Percentiles rank a stretch among this genome's conserved stretches.
Evolutionary conservation across 257 asterid species (phyloP).

Genomic region (Agastache rugosa): DNA sequence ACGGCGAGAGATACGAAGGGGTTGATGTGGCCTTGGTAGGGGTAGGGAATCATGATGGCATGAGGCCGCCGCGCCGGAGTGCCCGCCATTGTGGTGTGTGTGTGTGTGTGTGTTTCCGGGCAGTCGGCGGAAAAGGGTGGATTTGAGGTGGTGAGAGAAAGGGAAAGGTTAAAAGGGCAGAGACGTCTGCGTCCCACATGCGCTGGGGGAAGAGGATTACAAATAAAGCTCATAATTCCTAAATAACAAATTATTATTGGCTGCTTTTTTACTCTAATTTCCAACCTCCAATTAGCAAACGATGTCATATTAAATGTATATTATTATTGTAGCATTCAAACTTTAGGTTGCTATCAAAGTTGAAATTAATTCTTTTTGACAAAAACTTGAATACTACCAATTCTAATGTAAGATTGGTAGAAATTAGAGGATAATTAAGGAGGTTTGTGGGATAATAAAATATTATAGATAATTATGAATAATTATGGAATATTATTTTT

Average conservation of each 20-base stretch:
- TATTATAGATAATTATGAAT: too few species aligned
- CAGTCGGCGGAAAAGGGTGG: not conserved
- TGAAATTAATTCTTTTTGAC: too few species aligned
- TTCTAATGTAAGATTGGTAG: too few species aligned
- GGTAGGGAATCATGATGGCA: conserved; percentile 77
- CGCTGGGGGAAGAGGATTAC: conserved; percentile 31
- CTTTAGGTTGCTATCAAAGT: too few species aligned
- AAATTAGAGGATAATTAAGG: too few species aligned
- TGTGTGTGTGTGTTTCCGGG: not conserved
- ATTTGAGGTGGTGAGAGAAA: conserved; percentile 29
- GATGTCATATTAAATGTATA: too few species aligned
- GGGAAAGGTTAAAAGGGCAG: not conserved
- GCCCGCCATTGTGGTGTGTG: conserved; percentile 50
- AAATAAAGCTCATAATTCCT: conserved; percentile 13
- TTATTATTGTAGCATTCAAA: too few species aligned
- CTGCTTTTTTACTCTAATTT: not conserved
- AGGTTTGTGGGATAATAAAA: too few species aligned
- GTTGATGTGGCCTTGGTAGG: conserved; percentile 81
- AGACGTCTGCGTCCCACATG: conserved; percentile 32
- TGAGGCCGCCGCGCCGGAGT: conserved; percentile 55
- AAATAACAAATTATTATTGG: not conserved
- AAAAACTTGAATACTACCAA: too few species aligned
- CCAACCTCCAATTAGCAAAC: not conserved
- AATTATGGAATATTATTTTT: too few species aligned
- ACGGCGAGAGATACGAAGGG: conserved; percentile 74